Conservation (phyloP, 148 eudicot genomes). For the Mesembryanthemum crystallinum region DNA sequence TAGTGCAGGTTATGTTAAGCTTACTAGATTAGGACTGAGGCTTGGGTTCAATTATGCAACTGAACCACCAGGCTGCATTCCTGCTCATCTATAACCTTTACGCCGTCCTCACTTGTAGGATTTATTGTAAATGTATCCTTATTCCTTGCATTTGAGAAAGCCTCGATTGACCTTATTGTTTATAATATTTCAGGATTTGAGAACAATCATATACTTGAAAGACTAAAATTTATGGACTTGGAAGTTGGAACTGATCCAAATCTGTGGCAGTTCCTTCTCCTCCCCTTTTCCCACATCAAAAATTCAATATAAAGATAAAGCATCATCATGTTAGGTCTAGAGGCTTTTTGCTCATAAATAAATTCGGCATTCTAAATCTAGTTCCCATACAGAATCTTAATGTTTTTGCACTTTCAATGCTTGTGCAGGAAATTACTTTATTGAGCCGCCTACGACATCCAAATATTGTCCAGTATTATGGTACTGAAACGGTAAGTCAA, state of each 20-base stretch:
- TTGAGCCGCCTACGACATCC: conserved; percentile 89
- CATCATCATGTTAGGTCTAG: too few relatives aligned
- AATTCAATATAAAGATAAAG: too few relatives aligned
- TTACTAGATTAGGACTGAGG: not conserved
- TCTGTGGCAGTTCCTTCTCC: too few relatives aligned
- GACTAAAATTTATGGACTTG: too few relatives aligned
- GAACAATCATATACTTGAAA: too few relatives aligned
- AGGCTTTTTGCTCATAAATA: too few relatives aligned
- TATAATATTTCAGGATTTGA: too few relatives aligned
- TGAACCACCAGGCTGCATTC: not conserved
- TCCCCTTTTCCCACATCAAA: too few relatives aligned
- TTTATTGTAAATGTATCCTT: not conserved
- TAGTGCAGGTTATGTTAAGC: not conserved
- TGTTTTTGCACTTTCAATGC: conserved; percentile 1
- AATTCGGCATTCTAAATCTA: too few relatives aligned
- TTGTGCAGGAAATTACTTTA: conserved; percentile 71
- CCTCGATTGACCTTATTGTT: not conserved
- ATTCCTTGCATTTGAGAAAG: not conserved
- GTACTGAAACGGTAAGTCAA: conserved; percentile 74
- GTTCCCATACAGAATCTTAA: not conserved
- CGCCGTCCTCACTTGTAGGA: not conserved
- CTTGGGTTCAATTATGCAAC: not conserved
- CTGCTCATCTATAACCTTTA: not conserved
- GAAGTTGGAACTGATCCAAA: too few relatives aligned
- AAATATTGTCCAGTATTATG: conserved; percentile 95